Evolutionary conservation across 2,329 filamentous ascomycete species (phyloP).

Genomic region (Macrophomina pseudophaseolina): DNA sequence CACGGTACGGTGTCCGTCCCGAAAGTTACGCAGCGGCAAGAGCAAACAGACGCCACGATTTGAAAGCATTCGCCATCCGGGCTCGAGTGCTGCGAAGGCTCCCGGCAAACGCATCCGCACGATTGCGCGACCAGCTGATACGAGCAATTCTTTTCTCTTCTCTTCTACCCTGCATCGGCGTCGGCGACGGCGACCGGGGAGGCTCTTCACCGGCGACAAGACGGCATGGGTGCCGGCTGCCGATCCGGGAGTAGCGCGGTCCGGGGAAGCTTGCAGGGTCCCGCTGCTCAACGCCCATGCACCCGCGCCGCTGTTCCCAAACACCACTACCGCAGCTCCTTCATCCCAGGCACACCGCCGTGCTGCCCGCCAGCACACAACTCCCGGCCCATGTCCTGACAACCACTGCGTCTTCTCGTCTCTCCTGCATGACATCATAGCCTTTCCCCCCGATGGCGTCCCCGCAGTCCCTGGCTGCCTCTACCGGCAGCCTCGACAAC

Average conservation of each 20-base stretch:
- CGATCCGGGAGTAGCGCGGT: slow-evolving; percentile 14
- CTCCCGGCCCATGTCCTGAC: slow-evolving; percentile 6
- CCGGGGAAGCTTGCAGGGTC: slow-evolving; percentile 18
- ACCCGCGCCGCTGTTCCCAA: slow-evolving; percentile 10
- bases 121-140: too few species aligned
- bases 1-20: too few species aligned
- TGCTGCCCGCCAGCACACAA: slow-evolving; percentile 14
- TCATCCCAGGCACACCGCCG: slow-evolving; percentile 12
- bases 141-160: too few species aligned
- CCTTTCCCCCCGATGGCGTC: slow-evolving; percentile 31
- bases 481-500: slow-evolving; percentile 43
- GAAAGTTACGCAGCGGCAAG: too few species aligned
- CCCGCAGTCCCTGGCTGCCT: slow-evolving; percentile 48
- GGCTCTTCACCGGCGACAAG: neutral
- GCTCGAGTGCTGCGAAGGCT: too few species aligned
- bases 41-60: too few species aligned
- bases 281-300: slow-evolving; percentile 14
- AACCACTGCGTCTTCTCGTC: neutral
- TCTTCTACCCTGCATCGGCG: neutral
- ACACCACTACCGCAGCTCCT: slow-evolving; percentile 15
- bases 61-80: too few species aligned
- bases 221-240: neutral
- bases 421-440: slow-evolving; percentile 15
- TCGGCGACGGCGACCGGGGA: neutral
- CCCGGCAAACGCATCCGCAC: too few species aligned